phyloP scores from a whole-genome alignment of 768 basidiomycete species.

The Hygrocybe coccinea region DNA sequence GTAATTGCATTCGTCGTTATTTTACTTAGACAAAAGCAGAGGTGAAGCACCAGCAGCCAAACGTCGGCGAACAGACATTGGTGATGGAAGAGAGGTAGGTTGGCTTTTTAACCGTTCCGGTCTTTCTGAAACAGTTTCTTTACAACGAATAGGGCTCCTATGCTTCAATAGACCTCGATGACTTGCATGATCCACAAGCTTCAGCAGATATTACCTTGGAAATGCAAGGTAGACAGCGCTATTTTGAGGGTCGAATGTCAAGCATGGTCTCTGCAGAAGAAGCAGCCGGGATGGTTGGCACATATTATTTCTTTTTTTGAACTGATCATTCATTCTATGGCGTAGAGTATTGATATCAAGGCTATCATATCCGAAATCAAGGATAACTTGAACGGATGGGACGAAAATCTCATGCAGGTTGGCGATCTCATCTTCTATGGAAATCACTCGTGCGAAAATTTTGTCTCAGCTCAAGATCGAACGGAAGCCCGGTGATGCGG shows the following conservation, averaged over 20 bases:
- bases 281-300: constrained; percentile 26
- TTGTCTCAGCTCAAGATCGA: constrained; percentile 58
- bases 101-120: neutral
- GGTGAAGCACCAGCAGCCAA: constrained; percentile 58
- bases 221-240: constrained; percentile 80
- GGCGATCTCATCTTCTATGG: neutral
- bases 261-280: constrained; percentile 26
- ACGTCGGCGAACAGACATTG: constrained; percentile 47
- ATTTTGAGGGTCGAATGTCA: constrained; percentile 65
- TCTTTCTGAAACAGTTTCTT: constrained; percentile 2
- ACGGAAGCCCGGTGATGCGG: constrained; percentile 60
- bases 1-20: neutral
- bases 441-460: neutral
- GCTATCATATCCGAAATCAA: constrained; percentile 45
- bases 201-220: constrained; percentile 73
- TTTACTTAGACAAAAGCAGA: constrained; percentile 26
- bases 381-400: constrained; percentile 52
- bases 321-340: neutral
- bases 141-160: constrained; percentile 32
- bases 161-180: constrained; percentile 73
- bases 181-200: constrained; percentile 66
- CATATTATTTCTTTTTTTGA: neutral
- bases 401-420: constrained; percentile 49
- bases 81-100: constrained; percentile 40
- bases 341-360: constrained; percentile 45